Percentiles rank a stretch among this genome's conserved stretches.
Evolutionary conservation across 202 grass and related monocot species (phyloP).

Genomic region (Carex arenaria): DNA sequence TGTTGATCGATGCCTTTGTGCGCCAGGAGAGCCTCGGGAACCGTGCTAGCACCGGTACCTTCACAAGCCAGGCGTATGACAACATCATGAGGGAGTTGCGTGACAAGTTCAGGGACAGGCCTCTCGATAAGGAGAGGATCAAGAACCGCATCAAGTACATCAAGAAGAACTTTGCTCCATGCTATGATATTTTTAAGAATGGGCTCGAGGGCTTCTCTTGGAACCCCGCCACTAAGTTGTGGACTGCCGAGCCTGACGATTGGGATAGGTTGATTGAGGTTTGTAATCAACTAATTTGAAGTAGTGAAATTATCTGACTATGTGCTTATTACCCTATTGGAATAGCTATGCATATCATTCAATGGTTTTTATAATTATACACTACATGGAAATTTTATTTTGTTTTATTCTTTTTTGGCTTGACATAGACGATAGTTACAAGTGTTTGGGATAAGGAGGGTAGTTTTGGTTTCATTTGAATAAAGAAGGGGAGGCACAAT

Average conservation of each 20-base stretch:
- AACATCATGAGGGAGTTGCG: conserved; percentile 8
- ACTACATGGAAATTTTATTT: not conserved
- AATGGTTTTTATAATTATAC: not conserved
- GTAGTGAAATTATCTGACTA: not conserved
- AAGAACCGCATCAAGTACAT: conserved; percentile 26
- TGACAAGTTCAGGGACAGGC: conserved; percentile 8
- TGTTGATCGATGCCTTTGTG: conserved; percentile 14
- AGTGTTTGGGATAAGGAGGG: not conserved
- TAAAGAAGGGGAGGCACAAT: not conserved
- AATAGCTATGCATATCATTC: not conserved
- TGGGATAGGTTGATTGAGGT: conserved; percentile 24
- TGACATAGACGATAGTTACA: not conserved
- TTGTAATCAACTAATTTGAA: not conserved
- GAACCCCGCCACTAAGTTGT: conserved; percentile 21
- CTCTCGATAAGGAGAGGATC: conserved; percentile 18
- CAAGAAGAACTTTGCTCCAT: conserved; percentile 18
- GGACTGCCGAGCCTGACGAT: conserved; percentile 23
- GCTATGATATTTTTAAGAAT: conserved; percentile 31
- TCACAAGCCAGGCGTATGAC: conserved; percentile 17
- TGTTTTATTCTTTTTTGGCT: not conserved
- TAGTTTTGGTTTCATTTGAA: not conserved
- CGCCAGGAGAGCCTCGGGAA: conserved; percentile 15
- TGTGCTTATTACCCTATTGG: not conserved
- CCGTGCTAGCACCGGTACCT: conserved; percentile 7
- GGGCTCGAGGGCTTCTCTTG: conserved; percentile 14